Base-by-base conservation (phyloP, 495 filamentous ascomycete species). In the Podospora appendiculata region DNA sequence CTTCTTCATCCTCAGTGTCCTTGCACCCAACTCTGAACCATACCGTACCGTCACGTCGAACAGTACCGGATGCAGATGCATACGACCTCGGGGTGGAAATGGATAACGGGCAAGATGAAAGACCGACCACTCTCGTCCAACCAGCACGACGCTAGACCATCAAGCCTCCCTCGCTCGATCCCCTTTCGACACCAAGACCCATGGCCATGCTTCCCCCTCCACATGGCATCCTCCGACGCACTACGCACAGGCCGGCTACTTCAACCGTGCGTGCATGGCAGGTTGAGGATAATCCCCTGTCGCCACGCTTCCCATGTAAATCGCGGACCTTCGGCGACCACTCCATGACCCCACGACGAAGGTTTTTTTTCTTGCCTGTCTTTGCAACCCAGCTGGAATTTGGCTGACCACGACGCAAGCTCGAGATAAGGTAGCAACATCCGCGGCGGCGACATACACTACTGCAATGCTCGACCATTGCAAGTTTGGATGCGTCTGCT, bases 271-370 rank as follows among this genome's bases (percentile, higher is more conserved):
- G 54, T 58, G 47, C 51, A 58, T 58, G 56, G 56, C 56, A 50
- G 25, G 47, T 45, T 51, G 42, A 53, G 56, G 56, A 58, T 58
- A 54, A 54, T 54, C 54, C 58, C 58, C 58, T 60, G 55, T 51
- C 43, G 42, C 58, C 58, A 60, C 41, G 55, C 58, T 50, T 50
- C 16, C 39, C 36, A 33, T 42, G 48, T 41, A 19, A 50, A 50
- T 50, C 45, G 41, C 41, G 38, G 8, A 17, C 45, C 32, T 16
- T 47, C 32, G 16, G 34, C 33, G 45, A 13, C 25, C 25, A 25
- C 25, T 25, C 25, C 43, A 47, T 49, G 17, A 9, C 38, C 46
- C 17, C 19, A 41, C 17, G n/a, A 19, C 32, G 45, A 16, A 13
- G 11, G 14, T 5, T 32, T 33, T 50, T 41, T 50, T 52, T 9